Evolutionary conservation across 345 rosid species (phyloP).

Genomic region (Litchi chinensis): DNA sequence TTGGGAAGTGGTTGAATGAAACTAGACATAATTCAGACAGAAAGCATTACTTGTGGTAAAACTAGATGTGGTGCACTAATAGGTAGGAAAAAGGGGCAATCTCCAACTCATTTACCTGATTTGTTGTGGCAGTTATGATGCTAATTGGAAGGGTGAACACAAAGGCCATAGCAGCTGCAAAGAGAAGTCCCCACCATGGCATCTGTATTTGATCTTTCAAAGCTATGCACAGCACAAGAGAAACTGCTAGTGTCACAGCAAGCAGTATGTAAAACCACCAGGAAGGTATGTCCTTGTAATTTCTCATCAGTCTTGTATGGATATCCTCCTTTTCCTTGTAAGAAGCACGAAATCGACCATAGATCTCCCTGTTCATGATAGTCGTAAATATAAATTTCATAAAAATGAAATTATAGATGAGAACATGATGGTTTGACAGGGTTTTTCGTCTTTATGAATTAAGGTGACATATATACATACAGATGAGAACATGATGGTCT

Average conservation of each 20-base stretch:
- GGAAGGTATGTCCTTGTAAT: slow-evolving; percentile 79
- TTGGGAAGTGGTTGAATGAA: background rate
- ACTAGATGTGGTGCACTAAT: background rate
- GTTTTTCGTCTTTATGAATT: background rate
- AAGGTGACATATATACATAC: no score
- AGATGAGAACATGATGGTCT: no score
- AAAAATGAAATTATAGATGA: background rate
- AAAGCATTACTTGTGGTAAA: background rate
- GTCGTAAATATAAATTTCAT: slow-evolving; percentile 11
- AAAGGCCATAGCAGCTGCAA: slow-evolving; percentile 74
- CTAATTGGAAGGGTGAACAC: slow-evolving; percentile 85
- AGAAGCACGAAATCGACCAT: slow-evolving; percentile 60
- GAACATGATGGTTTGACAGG: background rate
- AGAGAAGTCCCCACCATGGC: slow-evolving; percentile 98
- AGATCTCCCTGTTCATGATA: slow-evolving; percentile 63
- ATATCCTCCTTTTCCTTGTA: slow-evolving; percentile 71
- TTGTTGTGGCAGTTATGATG: slow-evolving; percentile 87
- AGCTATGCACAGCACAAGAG: slow-evolving; percentile 67
- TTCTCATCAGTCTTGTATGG: slow-evolving; percentile 79
- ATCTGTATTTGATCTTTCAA: slow-evolving; percentile 77
- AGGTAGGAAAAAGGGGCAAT: background rate
- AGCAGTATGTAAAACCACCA: slow-evolving; percentile 84
- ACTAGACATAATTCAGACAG: background rate
- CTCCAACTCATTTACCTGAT: slow-evolving; percentile 53
- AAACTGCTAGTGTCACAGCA: slow-evolving; percentile 40